phyloP scores from a whole-genome alignment of 225 moss, liverwort and hornwort genomes.

The Polytrichum formosum region DNA sequence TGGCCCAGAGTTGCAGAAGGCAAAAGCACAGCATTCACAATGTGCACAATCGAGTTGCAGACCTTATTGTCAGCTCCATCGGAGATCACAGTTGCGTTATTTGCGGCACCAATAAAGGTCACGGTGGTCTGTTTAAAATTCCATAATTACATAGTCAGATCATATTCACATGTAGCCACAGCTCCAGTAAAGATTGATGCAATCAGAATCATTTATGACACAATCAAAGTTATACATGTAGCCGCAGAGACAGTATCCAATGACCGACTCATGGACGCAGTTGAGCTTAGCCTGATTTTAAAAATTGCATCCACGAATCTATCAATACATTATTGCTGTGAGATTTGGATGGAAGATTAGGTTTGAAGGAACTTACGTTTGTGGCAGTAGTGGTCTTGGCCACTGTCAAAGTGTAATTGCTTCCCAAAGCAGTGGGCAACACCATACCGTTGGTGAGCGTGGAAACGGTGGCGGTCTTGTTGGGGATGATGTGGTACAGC shows the following conservation, averaged over 20 bases:
- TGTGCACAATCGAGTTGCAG: slow-evolving; percentile 52
- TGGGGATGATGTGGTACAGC: slow-evolving; percentile 37
- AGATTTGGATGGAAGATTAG: neutral
- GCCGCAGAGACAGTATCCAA: too few species aligned
- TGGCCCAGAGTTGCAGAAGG: slow-evolving; percentile 21
- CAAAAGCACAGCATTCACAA: slow-evolving; percentile 40
- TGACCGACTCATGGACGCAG: too few species aligned
- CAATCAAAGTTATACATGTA: too few species aligned
- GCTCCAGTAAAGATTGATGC: too few species aligned
- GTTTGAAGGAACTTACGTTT: slow-evolving; percentile 5
- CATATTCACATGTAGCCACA: too few species aligned
- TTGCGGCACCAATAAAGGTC: slow-evolving; percentile 22
- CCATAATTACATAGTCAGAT: neutral
- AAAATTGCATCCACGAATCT: too few species aligned
- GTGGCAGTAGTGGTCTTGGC: neutral
- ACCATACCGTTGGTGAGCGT: slow-evolving; percentile 12
- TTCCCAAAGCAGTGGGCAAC: slow-evolving; percentile 7
- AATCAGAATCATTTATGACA: too few species aligned
- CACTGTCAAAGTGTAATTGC: slow-evolving; percentile 17
- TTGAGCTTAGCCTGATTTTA: too few species aligned
- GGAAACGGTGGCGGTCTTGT: neutral
- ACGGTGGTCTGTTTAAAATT: neutral
- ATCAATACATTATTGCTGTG: too few species aligned
- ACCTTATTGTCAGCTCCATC: slow-evolving; percentile 22
- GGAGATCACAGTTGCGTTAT: slow-evolving; percentile 31